Evolutionary conservation across 78 protist genomes (phyloP).

Genomic region (Emiliania huxleyi): DNA sequence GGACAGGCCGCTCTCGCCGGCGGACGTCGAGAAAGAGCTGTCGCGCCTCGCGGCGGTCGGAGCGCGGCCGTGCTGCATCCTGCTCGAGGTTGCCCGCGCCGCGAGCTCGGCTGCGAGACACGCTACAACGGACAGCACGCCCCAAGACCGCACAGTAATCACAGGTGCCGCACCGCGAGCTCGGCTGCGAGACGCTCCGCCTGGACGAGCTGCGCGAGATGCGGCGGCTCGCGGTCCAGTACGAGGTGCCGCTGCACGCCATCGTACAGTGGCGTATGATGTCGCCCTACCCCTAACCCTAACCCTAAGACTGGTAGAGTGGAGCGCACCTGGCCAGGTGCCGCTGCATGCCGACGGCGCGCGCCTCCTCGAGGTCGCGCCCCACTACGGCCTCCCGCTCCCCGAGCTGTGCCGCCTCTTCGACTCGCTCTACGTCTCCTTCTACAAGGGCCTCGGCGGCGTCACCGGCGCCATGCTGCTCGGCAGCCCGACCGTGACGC

Average conservation of each 20-base stretch:
- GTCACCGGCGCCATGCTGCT: not conserved
- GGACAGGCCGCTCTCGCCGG: not conserved
- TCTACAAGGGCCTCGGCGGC: not conserved
- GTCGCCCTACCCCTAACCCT: no score
- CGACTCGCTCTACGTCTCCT: not conserved
- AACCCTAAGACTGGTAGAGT: no score
- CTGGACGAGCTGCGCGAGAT: not conserved
- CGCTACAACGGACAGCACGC: no score
- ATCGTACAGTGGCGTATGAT: no score
- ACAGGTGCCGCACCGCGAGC: not conserved
- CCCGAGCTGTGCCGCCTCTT: not conserved
- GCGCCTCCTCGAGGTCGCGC: not conserved
- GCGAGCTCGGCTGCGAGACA: no score
- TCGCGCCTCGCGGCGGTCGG: not conserved
- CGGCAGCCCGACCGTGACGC: not conserved
- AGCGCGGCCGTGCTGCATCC: no score
- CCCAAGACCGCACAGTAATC: no score
- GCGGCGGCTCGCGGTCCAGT: not conserved
- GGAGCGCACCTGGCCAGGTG: no score
- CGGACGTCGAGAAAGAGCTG: not conserved
- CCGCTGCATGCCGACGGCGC: not conserved
- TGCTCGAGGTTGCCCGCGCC: no score
- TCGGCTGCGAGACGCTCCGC: not conserved
- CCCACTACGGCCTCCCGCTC: not conserved
- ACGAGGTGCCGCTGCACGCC: not conserved